Conservation (phyloP, 1,139 yeast genomes). For the Hemisphaericaspora subhashii region DNA sequence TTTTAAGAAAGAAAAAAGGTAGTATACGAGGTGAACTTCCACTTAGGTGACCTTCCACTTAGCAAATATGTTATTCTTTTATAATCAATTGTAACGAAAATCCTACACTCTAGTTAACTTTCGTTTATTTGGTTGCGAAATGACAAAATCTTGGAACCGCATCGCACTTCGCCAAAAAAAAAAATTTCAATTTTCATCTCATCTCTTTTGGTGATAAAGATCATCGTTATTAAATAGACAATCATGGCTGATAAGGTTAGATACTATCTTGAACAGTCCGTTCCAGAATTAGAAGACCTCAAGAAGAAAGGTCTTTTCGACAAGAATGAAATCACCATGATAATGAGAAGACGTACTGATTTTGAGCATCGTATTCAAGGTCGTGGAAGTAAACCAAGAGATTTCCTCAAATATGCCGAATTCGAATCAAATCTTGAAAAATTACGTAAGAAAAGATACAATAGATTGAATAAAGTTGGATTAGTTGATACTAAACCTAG, state of each 20-base stretch:
- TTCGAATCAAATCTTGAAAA: slow-evolving; percentile 82
- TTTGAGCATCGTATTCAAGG: slow-evolving; percentile 90
- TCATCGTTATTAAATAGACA: background rate
- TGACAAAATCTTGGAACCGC: background rate
- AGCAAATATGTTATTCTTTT: too few species aligned
- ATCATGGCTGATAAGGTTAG: slow-evolving; percentile 74
- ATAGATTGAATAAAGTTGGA: slow-evolving; percentile 57
- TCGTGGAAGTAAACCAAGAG: slow-evolving; percentile 77
- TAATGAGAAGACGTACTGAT: slow-evolving; percentile 92
- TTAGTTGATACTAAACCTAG: slow-evolving; percentile 54
- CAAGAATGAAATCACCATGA: slow-evolving; percentile 75
- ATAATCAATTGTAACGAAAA: too few species aligned
- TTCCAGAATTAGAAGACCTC: slow-evolving; percentile 91
- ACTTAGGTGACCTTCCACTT: too few species aligned
- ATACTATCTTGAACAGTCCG: slow-evolving; percentile 76
- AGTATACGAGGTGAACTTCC: too few species aligned
- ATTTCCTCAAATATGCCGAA: slow-evolving; percentile 75
- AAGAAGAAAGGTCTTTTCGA: slow-evolving; percentile 78
- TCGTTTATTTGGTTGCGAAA: slow-evolving; percentile 1
- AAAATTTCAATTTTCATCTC: background rate
- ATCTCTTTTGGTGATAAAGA: slow-evolving; percentile 1
- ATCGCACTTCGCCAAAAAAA: slow-evolving; percentile 1
- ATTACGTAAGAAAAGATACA: slow-evolving; percentile 70
- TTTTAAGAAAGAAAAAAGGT: too few species aligned
- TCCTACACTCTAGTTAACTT: too few species aligned